A percentile compares a stretch with the other conserved stretches of the same genome.
Conservation (phyloP, 2,329 filamentous ascomycete species). For the Davidsoniella neocaledoniae region DNA sequence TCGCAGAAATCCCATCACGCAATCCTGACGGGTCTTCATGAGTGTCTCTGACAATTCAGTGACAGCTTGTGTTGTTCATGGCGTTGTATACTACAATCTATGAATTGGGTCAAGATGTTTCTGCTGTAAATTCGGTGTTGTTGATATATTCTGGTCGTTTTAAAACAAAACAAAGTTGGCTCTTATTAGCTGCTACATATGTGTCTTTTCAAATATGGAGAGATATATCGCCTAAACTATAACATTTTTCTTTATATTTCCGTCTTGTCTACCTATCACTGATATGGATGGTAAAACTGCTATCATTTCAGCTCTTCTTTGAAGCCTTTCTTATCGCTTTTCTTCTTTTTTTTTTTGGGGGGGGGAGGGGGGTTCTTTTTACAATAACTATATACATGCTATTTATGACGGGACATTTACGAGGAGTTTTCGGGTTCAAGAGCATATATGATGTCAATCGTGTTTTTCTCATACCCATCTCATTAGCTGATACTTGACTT, state of each 20-base stretch:
- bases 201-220: too few species aligned
- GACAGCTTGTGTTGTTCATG: neutral
- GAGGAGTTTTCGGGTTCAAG: too few species aligned
- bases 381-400: neutral
- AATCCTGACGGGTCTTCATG: neutral
- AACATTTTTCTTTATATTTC: too few species aligned
- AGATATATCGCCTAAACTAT: too few species aligned
- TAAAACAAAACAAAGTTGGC: too few species aligned
- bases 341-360: neutral
- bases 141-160: too few species aligned
- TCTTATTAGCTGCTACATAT: too few species aligned
- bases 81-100: neutral
- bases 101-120: neutral
- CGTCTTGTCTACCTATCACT: neutral
- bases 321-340: neutral
- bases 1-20: slow-evolving; percentile 1
- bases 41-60: neutral
- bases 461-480: too few species aligned
- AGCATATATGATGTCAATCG: too few species aligned
- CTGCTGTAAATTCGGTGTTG: too few species aligned
- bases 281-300: neutral
- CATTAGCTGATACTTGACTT: too few species aligned
- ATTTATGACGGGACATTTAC: neutral
- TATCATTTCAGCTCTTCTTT: neutral
- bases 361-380: neutral